These are phyloP conservation scores for Ogataea dorogensis DNA, from an alignment of 805 yeast genomes.

Conservation along the genomic window DNA sequence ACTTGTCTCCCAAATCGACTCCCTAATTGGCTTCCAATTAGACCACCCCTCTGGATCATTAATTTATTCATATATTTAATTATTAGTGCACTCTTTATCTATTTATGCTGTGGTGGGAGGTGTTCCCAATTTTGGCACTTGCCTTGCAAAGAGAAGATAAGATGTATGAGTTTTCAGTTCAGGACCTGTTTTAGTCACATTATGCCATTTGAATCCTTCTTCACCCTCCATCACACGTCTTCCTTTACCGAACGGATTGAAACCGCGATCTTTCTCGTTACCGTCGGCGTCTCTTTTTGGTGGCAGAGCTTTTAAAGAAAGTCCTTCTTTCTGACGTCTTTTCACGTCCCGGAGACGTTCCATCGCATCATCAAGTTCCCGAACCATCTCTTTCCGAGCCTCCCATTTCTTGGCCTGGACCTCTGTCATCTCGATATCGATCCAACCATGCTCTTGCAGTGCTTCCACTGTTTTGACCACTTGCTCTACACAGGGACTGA, in stretches of 20 bases:
- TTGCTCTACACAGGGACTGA: constrained; percentile 97
- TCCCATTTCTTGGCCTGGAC: constrained; percentile 81
- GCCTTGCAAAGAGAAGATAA: constrained; percentile 84
- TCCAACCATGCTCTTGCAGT: constrained; percentile 76
- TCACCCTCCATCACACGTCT: constrained; percentile 86
- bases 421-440: constrained; percentile 86
- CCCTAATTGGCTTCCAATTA: too few relatives aligned
- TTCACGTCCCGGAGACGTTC: constrained; percentile 78
- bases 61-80: neutral
- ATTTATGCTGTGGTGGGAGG: too few relatives aligned
- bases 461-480: constrained; percentile 83
- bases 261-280: constrained; percentile 45
- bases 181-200: constrained; percentile 78
- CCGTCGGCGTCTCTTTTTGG: constrained; percentile 26
- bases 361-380: constrained; percentile 76
- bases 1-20: too few relatives aligned
- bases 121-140: constrained; percentile 22
- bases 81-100: too few relatives aligned
- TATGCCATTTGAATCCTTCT: constrained; percentile 69
- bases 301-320: constrained; percentile 47
- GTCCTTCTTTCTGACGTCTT: constrained; percentile 62
- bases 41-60: too few relatives aligned
- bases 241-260: constrained; percentile 93
- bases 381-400: constrained; percentile 83
- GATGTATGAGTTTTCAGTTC: constrained; percentile 95